phyloP scores from a whole-genome alignment of 1,284 basidiomycete genomes.

The Microbotryum intermedium region DNA sequence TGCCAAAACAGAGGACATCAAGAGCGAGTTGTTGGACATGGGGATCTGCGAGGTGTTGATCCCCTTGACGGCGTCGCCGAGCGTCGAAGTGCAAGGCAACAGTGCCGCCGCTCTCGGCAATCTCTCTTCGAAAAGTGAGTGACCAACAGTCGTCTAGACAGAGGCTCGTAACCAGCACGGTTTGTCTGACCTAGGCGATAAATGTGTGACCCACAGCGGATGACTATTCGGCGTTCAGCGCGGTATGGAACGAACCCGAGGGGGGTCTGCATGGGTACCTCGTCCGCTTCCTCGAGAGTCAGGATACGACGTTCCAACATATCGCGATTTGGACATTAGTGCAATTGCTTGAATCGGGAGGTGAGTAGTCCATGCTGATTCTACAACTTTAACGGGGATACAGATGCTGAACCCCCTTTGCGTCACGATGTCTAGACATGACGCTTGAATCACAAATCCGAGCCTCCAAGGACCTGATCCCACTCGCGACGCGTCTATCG shows the following conservation, averaged over 20 bases:
- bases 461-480: conserved; percentile 64
- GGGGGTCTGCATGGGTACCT: conserved; percentile 95
- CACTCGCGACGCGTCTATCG: conserved; percentile 74
- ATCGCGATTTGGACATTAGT: conserved; percentile 99
- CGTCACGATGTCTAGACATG: conserved; percentile 50
- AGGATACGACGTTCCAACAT: conserved; percentile 99
- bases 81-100: conserved; percentile 98
- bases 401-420: background rate
- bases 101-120: conserved; percentile 96
- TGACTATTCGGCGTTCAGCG: conserved; percentile 95
- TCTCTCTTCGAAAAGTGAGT: conserved; percentile 80
- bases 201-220: conserved; percentile 67
- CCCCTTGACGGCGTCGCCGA: conserved; percentile 88
- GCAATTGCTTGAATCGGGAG: conserved; percentile 66
- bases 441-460: conserved; percentile 82
- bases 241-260: conserved; percentile 95
- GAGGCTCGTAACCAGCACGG: too few species aligned
- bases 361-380: background rate
- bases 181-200: too few species aligned
- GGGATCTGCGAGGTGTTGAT: conserved; percentile 97
- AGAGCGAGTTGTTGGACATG: conserved; percentile 92
- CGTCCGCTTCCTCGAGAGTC: conserved; percentile 83
- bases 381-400: too few species aligned
- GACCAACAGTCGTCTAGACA: background rate
- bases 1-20: conserved; percentile 76